phyloP scores from a whole-genome alignment of 2,329 filamentous ascomycete genomes.

The Sphaerulina populicola region DNA sequence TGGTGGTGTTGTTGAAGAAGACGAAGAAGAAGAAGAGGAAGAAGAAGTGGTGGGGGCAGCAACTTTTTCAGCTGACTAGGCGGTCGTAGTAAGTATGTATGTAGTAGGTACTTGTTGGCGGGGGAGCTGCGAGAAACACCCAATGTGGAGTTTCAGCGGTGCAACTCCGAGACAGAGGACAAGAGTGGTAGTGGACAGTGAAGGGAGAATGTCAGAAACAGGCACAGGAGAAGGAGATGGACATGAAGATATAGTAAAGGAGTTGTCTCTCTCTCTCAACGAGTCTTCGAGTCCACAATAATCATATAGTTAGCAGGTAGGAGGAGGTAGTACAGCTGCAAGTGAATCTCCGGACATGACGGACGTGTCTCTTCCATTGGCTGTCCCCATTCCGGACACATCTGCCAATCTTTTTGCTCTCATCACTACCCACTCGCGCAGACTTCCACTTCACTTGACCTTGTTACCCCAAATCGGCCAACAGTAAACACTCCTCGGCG shows the following conservation, averaged over 20 bases:
- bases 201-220: background rate
- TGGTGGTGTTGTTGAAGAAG: background rate
- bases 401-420: background rate
- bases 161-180: background rate
- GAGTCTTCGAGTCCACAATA: too few relatives aligned
- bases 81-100: background rate
- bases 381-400: background rate
- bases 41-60: background rate
- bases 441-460: background rate
- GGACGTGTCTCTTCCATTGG: slow-evolving; percentile 6
- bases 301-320: too few relatives aligned
- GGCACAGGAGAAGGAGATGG: background rate
- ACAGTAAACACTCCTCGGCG: background rate
- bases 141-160: background rate
- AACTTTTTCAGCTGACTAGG: background rate
- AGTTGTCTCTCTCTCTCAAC: background rate
- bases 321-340: background rate
- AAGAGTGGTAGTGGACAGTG: background rate
- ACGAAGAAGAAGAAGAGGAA: background rate
- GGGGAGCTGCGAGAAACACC: background rate
- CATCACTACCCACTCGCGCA: background rate
- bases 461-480: background rate
- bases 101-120: too few relatives aligned
- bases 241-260: background rate
- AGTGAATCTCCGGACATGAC: slow-evolving; percentile 2